phyloP scores from a whole-genome alignment of 805 yeast species.

The Schwanniomyces polymorphus region DNA sequence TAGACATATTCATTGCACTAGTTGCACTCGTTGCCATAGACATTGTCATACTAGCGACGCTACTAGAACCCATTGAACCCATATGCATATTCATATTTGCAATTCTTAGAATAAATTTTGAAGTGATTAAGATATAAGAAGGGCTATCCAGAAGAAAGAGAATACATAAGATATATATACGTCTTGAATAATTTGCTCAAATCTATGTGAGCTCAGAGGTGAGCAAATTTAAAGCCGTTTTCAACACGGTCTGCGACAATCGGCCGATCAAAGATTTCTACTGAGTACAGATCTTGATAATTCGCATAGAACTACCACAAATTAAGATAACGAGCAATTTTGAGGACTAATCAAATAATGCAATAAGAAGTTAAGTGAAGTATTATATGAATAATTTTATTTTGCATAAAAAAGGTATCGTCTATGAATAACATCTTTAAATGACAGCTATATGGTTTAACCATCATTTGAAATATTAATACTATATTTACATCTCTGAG shows the following conservation, averaged over 20 bases:
- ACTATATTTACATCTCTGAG: constrained; percentile 21
- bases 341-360: neutral
- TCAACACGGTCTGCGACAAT: neutral
- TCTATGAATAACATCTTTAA: neutral
- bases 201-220: neutral
- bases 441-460: neutral
- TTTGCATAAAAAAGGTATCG: neutral
- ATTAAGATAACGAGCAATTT: neutral
- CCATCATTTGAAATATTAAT: constrained; percentile 2
- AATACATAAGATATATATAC: constrained; percentile 51
- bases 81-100: neutral
- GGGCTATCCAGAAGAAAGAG: constrained; percentile 15
- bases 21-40: constrained; percentile 8
- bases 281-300: neutral
- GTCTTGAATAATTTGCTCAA: constrained; percentile 48
- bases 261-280: neutral
- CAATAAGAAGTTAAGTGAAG: neutral
- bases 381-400: too few relatives aligned
- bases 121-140: neutral
- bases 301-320: neutral
- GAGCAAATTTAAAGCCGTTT: neutral
- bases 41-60: constrained; percentile 8
- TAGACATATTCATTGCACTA: constrained; percentile 3
- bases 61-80: neutral
- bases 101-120: constrained; percentile 27